Evolutionary conservation across 1,139 yeast genomes (phyloP), one percentile per base, ranked within the genome.

Genomic region (Williopsis jadinii): DNA sequence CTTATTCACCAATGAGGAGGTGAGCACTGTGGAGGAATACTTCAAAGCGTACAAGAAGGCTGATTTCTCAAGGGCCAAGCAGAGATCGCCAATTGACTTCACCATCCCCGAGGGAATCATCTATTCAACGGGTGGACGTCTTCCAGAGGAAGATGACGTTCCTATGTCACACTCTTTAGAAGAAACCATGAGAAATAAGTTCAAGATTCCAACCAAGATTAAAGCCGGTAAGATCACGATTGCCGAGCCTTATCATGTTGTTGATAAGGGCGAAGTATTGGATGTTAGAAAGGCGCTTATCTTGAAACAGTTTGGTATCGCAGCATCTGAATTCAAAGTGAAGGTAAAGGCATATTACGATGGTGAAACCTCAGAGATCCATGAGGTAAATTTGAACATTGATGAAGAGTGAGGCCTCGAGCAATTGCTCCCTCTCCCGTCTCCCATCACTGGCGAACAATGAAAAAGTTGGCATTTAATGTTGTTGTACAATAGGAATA

Each of bases 141-240:
- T 90, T 43, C 74, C 96, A 29, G 67, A 63, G 27, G 97, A 88
- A 60, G 97, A 92, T 53, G 99, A 92, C 63, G 92, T 92, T 15
- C 96, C 97, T 54, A 80, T 92, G 86, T 83, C 95, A 11, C 98
- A 92, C 61, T 87, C 97, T 6, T 72, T 94, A 66, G 98, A 92
- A 67, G 87, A 88, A 54, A 86, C 95, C 35, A 66, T 92, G 56
- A 81, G 98, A 70, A 84, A 80, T 62, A 84, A 84, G 59, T 80
- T 80, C 54, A 92, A 92, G 60, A 80, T 94, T 56, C 97, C 98
- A 50, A 90, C 97, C 9, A 83, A 78, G 59, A 84, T 92, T 54
- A 85, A 84, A 62, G 73, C 80, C 37, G 99, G 99, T 61, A 90
- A 90, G 63, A 83, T 92, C 49, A 71, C 77, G 41, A 67, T 92